Evolutionary conservation across 352 stramenopile genomes (phyloP).

Genomic region (Phytopythium montanum): DNA sequence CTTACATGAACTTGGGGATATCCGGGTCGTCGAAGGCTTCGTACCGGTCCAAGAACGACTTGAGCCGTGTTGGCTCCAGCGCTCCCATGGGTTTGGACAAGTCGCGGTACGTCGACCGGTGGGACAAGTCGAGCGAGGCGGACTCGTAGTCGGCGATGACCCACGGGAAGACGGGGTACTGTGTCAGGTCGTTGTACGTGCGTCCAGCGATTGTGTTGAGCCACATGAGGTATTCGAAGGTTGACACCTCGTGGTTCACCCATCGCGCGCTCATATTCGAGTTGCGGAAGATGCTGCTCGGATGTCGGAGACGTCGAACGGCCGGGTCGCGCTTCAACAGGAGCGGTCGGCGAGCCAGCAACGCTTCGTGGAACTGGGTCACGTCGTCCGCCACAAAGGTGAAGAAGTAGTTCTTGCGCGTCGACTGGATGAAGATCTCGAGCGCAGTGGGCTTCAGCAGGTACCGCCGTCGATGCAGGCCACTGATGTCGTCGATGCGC

Average conservation of each 20-base stretch:
- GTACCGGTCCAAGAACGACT: slow-evolving; percentile 94
- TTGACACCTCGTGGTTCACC: slow-evolving; percentile 92
- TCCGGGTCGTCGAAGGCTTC: slow-evolving; percentile 86
- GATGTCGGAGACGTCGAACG: slow-evolving; percentile 72
- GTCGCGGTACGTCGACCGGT: slow-evolving; percentile 91
- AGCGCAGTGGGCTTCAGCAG: slow-evolving; percentile 76
- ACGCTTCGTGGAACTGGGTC: slow-evolving; percentile 51
- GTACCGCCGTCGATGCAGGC: slow-evolving; percentile 71
- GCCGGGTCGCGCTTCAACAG: slow-evolving; percentile 65
- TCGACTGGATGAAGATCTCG: slow-evolving; percentile 81
- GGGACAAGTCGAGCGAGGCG: slow-evolving; percentile 51
- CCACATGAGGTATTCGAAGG: slow-evolving; percentile 95
- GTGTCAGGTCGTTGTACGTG: slow-evolving; percentile 91
- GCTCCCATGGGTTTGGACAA: slow-evolving; percentile 97
- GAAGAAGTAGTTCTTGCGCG: slow-evolving; percentile 86
- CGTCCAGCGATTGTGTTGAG: slow-evolving; percentile 88
- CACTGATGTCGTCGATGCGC: slow-evolving; percentile 69
- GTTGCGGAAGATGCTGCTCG: slow-evolving; percentile 79
- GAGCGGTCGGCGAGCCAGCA: slow-evolving; percentile 56
- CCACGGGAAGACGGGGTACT: slow-evolving; percentile 97
- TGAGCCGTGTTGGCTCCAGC: slow-evolving; percentile 90
- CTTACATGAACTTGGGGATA: slow-evolving; percentile 87
- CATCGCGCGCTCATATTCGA: slow-evolving; percentile 65
- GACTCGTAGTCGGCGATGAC: slow-evolving; percentile 88
- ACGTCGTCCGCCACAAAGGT: slow-evolving; percentile 58